Evolutionary conservation across 331 rosid genomes (phyloP).

Genomic region (Rhamnella rubrinervis): DNA sequence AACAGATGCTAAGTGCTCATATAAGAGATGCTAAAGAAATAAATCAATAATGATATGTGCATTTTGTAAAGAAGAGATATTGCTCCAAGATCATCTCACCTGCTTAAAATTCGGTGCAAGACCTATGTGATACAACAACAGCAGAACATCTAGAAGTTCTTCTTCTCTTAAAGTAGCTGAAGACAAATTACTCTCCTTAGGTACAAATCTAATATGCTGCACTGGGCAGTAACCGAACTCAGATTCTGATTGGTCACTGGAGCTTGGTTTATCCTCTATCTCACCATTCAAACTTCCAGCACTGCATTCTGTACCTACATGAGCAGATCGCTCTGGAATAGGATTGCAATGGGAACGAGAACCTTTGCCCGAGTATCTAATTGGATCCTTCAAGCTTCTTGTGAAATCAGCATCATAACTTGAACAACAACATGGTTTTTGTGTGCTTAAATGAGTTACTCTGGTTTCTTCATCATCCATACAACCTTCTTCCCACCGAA

Average conservation of each 20-base stretch:
- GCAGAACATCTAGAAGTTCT: constrained; percentile 78
- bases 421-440: constrained; percentile 95
- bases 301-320: constrained; percentile 82
- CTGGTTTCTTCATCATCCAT: constrained; percentile 80
- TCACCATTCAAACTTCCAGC: constrained; percentile 78
- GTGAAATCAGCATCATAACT: constrained; percentile 66
- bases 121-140: constrained; percentile 85
- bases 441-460: constrained; percentile 75
- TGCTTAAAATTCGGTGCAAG: constrained; percentile 90
- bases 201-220: constrained; percentile 61
- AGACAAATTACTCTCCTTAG: constrained; percentile 62
- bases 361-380: constrained; percentile 62
- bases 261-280: constrained; percentile 82
- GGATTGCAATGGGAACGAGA: constrained; percentile 66
- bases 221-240: constrained; percentile 57
- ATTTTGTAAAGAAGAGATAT: no score
- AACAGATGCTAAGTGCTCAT: background rate
- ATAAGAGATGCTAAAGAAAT: background rate
- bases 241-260: constrained; percentile 81
- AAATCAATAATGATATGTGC: no score
- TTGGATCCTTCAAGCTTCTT: constrained; percentile 65
- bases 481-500: constrained; percentile 93
- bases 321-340: constrained; percentile 81
- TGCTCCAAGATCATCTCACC: constrained; percentile 42
- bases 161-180: constrained; percentile 77